Conservation (phyloP, 1,284 basidiomycete species). For the Laetiporus sulphureus region DNA sequence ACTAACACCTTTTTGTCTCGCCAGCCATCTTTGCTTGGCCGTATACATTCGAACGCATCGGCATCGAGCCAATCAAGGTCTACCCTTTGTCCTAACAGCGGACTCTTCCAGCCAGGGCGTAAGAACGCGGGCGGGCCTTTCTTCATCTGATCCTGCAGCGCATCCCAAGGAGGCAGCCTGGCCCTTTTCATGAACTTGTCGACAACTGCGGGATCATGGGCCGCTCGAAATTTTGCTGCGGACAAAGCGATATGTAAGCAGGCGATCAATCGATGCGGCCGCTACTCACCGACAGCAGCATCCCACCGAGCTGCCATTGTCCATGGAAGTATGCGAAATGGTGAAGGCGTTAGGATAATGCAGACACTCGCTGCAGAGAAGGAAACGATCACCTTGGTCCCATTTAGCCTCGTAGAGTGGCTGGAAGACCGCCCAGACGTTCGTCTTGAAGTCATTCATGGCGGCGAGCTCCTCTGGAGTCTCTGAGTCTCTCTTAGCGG, state of each 20-base stretch:
- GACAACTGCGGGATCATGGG: slow-evolving; percentile 21
- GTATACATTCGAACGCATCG: slow-evolving; percentile 23
- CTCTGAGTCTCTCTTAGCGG: slow-evolving; percentile 10
- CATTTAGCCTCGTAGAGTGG: slow-evolving; percentile 26
- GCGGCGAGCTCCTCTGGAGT: slow-evolving; percentile 22
- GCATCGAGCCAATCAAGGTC: slow-evolving; percentile 25
- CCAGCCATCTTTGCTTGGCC: slow-evolving; percentile 24
- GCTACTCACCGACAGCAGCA: slow-evolving; percentile 5
- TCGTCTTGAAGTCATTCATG: slow-evolving; percentile 23
- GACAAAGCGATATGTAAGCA: no score
- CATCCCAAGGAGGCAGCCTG: slow-evolving; percentile 25
- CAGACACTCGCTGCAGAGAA: not conserved
- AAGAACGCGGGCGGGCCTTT: slow-evolving; percentile 28
- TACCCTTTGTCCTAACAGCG: slow-evolving; percentile 22
- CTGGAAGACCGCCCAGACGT: slow-evolving; percentile 25
- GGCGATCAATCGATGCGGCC: not conserved
- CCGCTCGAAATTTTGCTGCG: slow-evolving; percentile 19
- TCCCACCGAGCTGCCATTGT: slow-evolving; percentile 22
- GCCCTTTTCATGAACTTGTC: slow-evolving; percentile 21
- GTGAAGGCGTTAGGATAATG: no score
- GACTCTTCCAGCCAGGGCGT: slow-evolving; percentile 27
- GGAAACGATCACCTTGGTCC: slow-evolving; percentile 20
- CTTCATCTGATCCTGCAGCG: slow-evolving; percentile 23
- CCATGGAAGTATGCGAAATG: not conserved
- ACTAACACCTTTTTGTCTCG: slow-evolving; percentile 21